A percentile compares a stretch with the other conserved stretches of the same genome.
These are phyloP conservation scores for Micromonas pusilla DNA, from an alignment of 139 green algal genomes.

Conservation along the genomic window DNA sequence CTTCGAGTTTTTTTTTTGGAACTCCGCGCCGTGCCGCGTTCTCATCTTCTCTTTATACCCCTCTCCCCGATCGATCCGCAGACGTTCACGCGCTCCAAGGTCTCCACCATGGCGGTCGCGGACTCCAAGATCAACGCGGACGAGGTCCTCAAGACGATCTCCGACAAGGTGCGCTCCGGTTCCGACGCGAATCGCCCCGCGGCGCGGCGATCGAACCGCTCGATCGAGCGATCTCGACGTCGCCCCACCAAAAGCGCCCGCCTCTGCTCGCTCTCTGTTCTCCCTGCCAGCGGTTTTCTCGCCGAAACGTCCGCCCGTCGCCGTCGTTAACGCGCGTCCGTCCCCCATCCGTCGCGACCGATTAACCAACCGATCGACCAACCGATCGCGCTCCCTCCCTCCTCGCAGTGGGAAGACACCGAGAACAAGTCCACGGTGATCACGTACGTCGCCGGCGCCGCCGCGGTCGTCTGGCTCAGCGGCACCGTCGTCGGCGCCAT, in stretches of 20 bases:
- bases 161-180: constrained; percentile 12
- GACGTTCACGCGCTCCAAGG: background rate
- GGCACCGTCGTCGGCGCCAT: constrained; percentile 81
- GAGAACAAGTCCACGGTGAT: constrained; percentile 83
- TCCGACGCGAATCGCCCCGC: too few species aligned
- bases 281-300: too few species aligned
- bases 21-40: too few species aligned
- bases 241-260: too few species aligned
- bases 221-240: too few species aligned
- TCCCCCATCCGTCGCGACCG: too few species aligned
- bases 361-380: too few species aligned
- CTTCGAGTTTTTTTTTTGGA: too few species aligned
- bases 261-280: too few species aligned
- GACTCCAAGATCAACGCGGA: constrained; percentile 1
- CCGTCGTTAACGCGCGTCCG: too few species aligned
- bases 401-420: constrained; percentile 72
- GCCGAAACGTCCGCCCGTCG: too few species aligned
- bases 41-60: background rate
- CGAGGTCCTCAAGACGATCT: constrained; percentile 16
- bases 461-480: constrained; percentile 82
- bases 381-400: constrained; percentile 17
- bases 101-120: background rate
- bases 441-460: constrained; percentile 71
- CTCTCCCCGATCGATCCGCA: background rate
- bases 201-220: too few species aligned